phyloP scores from a whole-genome alignment of 108 stramenopile genomes.

The Chaetoceros tenuissimus region DNA sequence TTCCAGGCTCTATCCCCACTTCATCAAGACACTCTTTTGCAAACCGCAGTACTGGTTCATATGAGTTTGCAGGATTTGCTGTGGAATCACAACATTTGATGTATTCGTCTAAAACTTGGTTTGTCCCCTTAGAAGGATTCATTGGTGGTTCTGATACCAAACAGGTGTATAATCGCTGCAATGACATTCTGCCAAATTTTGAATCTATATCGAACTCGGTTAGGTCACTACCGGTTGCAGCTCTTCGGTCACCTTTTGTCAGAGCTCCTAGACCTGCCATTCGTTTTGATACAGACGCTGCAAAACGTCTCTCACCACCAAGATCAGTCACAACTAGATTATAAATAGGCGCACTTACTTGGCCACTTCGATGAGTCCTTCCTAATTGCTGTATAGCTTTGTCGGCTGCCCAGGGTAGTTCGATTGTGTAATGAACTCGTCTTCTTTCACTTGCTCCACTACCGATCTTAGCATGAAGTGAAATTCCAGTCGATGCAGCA shows the following conservation, averaged over 20 bases:
- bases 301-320: constrained; percentile 76
- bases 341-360: constrained; percentile 54
- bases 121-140: not conserved
- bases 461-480: constrained; percentile 37
- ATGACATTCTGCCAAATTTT: constrained; percentile 26
- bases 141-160: no score
- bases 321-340: constrained; percentile 51
- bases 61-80: no score
- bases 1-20: constrained; percentile 9
- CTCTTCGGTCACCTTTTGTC: constrained; percentile 71
- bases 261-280: constrained; percentile 72
- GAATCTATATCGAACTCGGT: constrained; percentile 43
- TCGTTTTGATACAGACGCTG: constrained; percentile 68
- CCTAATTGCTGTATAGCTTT: constrained; percentile 86
- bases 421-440: constrained; percentile 77
- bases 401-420: constrained; percentile 87
- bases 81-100: no score
- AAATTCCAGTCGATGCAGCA: constrained; percentile 74
- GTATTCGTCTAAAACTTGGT: constrained; percentile 1
- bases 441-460: constrained; percentile 28
- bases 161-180: constrained; percentile 19
- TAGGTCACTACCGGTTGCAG: constrained; percentile 38
- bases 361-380: constrained; percentile 69
- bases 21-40: constrained; percentile 2
- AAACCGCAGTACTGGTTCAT: not conserved